Base-by-base conservation (phyloP, 805 yeast genomes). In the Suhomyces emberorum region DNA sequence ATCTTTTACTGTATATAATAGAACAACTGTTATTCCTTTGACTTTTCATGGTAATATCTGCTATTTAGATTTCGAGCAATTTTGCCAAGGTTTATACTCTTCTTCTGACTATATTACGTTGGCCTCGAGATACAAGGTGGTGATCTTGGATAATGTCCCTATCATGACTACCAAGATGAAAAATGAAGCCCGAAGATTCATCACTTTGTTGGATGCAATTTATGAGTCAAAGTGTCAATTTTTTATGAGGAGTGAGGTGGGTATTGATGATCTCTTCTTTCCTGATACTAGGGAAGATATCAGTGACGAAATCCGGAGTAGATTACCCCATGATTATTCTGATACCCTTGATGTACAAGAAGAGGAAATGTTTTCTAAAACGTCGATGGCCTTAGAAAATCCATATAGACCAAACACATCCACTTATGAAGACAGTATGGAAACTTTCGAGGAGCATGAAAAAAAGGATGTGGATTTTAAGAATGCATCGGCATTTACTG, bases 371-470 rank as follows among this genome's bases (percentile, higher is more conserved):
- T 81, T 64, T 51, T 74, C 86, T 4, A 74, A 72, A 41, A 81
- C 87, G 0, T 69, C 70, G 15, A 71, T 79, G 35, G 86, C 79
- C 19, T 51, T 81, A 38, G 59, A 67, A 2, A 72, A 74, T 35
- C 89, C 89, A 3, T 81, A 80, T 48, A 60, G 89, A 40, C 88
- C 89, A 3, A 83, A 82, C 38, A 72, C 77, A 7, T 65, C 84
- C 3, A 70, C 82, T 3, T 82, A 83, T 48, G 78, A 77, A 44
- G 77, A 74, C 39, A 70, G 66, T 6, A 61, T 65, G 11, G 54
- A 49, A 30, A 49, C 46, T 4, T 53, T 45, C 30, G 30, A 10
- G 17, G 38, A 41, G 27, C 28, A 26, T 15, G 18, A 8, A 20
- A 28, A 34, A 25, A 32, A 16, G 4, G 35, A 31, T 9, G 58